Conservation (phyloP, 1,284 basidiomycete species). For the Schizophyllum amplum region DNA sequence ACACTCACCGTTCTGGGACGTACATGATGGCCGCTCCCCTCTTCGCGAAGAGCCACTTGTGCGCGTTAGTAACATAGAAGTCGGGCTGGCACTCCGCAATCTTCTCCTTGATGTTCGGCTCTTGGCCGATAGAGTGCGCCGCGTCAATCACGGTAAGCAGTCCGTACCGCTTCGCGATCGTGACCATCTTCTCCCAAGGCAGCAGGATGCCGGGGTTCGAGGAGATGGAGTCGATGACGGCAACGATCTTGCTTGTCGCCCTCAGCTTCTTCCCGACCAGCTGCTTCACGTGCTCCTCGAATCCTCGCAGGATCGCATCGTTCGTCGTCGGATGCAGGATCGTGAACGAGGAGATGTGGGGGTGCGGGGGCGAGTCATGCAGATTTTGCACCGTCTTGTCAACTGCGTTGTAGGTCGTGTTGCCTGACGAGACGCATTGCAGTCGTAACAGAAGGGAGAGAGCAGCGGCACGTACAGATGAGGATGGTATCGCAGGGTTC, state of each 20-base stretch:
- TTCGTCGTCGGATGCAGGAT: slow-evolving; percentile 62
- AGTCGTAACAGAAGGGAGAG: background rate
- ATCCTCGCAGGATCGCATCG: slow-evolving; percentile 46
- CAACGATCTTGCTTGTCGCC: slow-evolving; percentile 39
- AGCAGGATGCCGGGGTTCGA: slow-evolving; percentile 64
- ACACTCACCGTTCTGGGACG: slow-evolving; percentile 59
- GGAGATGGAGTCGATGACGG: slow-evolving; percentile 69
- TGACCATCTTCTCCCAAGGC: slow-evolving; percentile 76
- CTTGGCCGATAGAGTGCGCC: slow-evolving; percentile 77
- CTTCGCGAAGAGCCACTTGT: slow-evolving; percentile 81
- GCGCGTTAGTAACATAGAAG: slow-evolving; percentile 81
- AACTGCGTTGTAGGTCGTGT: slow-evolving; percentile 62
- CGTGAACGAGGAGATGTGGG: slow-evolving; percentile 40
- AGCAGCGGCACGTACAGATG: slow-evolving; percentile 24
- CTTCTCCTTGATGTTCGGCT: slow-evolving; percentile 45
- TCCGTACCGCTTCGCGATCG: slow-evolving; percentile 60
- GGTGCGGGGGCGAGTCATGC: slow-evolving; percentile 47
- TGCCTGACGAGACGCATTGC: slow-evolving; percentile 30
- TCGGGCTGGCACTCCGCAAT: slow-evolving; percentile 46
- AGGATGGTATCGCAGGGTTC: slow-evolving; percentile 39
- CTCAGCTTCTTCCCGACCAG: slow-evolving; percentile 4
- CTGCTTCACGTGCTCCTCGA: slow-evolving; percentile 31
- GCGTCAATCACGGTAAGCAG: slow-evolving; percentile 73
- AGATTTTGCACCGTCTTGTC: slow-evolving; percentile 49
- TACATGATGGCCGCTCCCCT: slow-evolving; percentile 70